A percentile compares a stretch with the other conserved stretches of the same genome.
Evolutionary conservation across 768 basidiomycete species (phyloP).

Genomic region (Sporobolomyces phaffii): DNA sequence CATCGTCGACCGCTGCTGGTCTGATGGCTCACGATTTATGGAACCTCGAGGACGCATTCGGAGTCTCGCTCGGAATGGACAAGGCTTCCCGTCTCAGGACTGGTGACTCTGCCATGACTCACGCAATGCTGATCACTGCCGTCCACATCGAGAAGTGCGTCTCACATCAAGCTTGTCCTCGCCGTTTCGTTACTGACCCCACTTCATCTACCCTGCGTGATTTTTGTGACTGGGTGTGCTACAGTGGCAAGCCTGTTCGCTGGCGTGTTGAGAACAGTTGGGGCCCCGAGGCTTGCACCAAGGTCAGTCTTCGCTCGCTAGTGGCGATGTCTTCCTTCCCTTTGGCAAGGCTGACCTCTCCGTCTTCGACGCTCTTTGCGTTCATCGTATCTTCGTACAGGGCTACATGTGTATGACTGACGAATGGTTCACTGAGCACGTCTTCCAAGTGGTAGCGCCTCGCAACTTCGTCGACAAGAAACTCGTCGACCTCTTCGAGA

Average conservation of each 20-base stretch:
- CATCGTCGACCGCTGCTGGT: constrained; percentile 62
- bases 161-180: too few relatives aligned
- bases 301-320: too few relatives aligned
- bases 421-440: constrained; percentile 84
- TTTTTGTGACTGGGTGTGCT: background rate
- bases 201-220: background rate
- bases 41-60: constrained; percentile 63
- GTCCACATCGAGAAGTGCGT: constrained; percentile 22
- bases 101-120: constrained; percentile 85
- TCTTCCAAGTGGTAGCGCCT: constrained; percentile 83
- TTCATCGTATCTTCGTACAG: background rate
- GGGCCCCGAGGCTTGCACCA: constrained; percentile 68
- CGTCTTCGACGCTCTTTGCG: background rate
- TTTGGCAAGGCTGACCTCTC: too few relatives aligned
- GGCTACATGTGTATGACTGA: constrained; percentile 87
- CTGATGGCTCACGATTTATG: constrained; percentile 69
- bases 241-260: constrained; percentile 63
- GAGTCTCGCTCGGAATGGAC: constrained; percentile 68
- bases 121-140: constrained; percentile 54
- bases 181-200: too few relatives aligned
- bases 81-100: constrained; percentile 80
- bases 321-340: too few relatives aligned
- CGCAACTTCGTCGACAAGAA: constrained; percentile 53
- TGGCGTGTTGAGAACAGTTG: constrained; percentile 98
- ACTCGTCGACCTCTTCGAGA: constrained; percentile 72